Base-by-base conservation (phyloP, 179 eudicot species). In the Amaranthus tricolor region DNA sequence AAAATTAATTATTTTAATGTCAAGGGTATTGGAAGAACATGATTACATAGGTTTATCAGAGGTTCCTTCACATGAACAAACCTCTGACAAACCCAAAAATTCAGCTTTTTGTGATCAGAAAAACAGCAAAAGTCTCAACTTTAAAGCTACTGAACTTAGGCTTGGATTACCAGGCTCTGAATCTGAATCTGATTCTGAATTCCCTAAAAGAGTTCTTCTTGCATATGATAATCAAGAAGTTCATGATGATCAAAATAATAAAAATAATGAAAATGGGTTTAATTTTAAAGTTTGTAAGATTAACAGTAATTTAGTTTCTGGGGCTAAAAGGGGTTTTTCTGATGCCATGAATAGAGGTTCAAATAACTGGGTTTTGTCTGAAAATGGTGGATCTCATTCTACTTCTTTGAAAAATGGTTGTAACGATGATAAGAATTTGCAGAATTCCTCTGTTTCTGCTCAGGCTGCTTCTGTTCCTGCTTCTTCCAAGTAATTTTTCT, bases 111-210 rank as follows among this genome's bases (percentile, higher is more conserved):
- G 45, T 51, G 49, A 48, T 6, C 62, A 74, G 48, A 71, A 77
- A 0, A n/a, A 60, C 56, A 72, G 31, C 12, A 67, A 82, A 74
- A 85, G 66, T 74, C 62, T 90, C 68, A 88, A 88, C 78, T 79
- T 89, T 44, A 86, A 82, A 77, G 91, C 93, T n/a, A 92, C 97
- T 16, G 96, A 92, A 66, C 76, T 92, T 21, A 92, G 91, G 74
- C 96, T 92, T 60, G 96, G 96, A 13, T 80, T 88, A 58, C 96
- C 96, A 31, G 96, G 96, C 8, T 80, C 89, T 16, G 84, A 87
- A 74, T 86, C 87, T 31, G 40, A 31, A n/a, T n/a, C n/a, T n/a
- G n/a, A n/a, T n/a, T n/a, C n/a, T n/a, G n/a, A n/a, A n/a, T n/a
- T n/a, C 16, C 86, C 88, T 20, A 82, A 79, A 75, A 84, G 79